phyloP scores from a whole-genome alignment of 805 yeast species.

The Wickerhamomyces rabaulensis region DNA sequence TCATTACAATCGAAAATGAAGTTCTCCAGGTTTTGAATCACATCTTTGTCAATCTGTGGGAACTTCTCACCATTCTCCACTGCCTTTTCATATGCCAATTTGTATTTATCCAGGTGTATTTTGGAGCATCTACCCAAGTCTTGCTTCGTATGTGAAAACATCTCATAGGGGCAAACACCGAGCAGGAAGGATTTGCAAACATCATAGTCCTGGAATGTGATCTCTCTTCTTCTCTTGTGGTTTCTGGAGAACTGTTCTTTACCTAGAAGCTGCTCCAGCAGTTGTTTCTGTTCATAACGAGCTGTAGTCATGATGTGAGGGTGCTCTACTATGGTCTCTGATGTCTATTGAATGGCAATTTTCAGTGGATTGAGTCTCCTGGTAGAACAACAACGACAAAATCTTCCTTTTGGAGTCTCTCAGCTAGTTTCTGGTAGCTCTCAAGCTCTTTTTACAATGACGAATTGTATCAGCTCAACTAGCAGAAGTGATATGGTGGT shows the following conservation, averaged over 20 bases:
- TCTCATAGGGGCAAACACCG: slow-evolving; percentile 81
- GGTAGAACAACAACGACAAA: too few relatives aligned
- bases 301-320: slow-evolving; percentile 29
- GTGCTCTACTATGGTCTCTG: neutral
- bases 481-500: too few relatives aligned
- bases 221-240: slow-evolving; percentile 34
- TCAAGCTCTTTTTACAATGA: too few relatives aligned
- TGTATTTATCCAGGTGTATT: slow-evolving; percentile 69
- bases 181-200: slow-evolving; percentile 81
- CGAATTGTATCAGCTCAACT: too few relatives aligned
- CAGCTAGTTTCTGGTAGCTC: too few relatives aligned
- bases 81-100: slow-evolving; percentile 57
- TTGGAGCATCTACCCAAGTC: slow-evolving; percentile 77
- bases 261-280: slow-evolving; percentile 80
- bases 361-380: too few relatives aligned
- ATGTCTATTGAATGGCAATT: too few relatives aligned
- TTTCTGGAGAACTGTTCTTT: slow-evolving; percentile 29
- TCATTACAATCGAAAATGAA: slow-evolving; percentile 65
- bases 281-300: slow-evolving; percentile 66
- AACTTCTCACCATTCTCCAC: slow-evolving; percentile 35
- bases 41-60: slow-evolving; percentile 44
- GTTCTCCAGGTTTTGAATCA: slow-evolving; percentile 40
- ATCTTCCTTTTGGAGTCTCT: too few relatives aligned
- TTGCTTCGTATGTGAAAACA: slow-evolving; percentile 77
- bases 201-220: slow-evolving; percentile 44